These are phyloP conservation scores for Aspergillus fijiensis DNA, from an alignment of 2,329 filamentous ascomycete genomes.

Conservation along the genomic window DNA sequence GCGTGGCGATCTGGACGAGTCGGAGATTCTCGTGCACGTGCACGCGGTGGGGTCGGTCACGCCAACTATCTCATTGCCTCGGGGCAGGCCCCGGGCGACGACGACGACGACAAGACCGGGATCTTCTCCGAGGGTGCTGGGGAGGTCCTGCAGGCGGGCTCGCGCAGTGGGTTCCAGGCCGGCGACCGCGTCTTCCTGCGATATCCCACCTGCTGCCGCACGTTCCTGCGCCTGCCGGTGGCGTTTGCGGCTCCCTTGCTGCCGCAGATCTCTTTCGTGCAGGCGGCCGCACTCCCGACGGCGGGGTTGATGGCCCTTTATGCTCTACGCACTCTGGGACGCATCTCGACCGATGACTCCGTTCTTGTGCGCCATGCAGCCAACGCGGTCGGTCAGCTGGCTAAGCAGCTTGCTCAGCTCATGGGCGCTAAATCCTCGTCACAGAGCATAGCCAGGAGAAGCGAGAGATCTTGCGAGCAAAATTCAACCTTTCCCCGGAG, in stretches of 20 bases:
- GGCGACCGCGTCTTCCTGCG: conserved; percentile 18
- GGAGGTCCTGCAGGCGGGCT: too few species aligned
- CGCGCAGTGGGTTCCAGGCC: not conserved
- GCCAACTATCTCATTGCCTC: too few species aligned
- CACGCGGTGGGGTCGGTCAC: too few species aligned
- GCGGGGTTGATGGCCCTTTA: conserved; percentile 17
- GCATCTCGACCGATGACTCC: conserved; percentile 16
- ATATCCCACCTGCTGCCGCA: conserved; percentile 7
- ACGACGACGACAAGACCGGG: too few species aligned
- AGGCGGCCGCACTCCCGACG: conserved; percentile 4
- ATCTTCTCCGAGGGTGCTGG: too few species aligned
- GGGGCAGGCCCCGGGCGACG: too few species aligned
- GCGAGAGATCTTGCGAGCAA: conserved; percentile 7
- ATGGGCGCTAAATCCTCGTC: conserved; percentile 18
- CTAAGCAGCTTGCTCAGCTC: conserved; percentile 18
- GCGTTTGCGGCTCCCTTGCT: conserved; percentile 4
- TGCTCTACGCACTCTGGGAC: conserved; percentile 20
- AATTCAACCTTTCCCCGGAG: conserved; percentile 6
- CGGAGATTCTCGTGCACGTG: too few species aligned
- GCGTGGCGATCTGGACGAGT: too few species aligned
- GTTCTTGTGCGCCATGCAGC: conserved; percentile 22
- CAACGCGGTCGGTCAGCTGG: conserved; percentile 19
- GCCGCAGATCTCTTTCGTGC: conserved; percentile 5
- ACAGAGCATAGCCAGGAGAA: conserved; percentile 12
- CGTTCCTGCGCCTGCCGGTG: conserved; percentile 9